Evolutionary conservation across 2,329 filamentous ascomycete genomes (phyloP).

Genomic region (Laburnicola sp.): DNA sequence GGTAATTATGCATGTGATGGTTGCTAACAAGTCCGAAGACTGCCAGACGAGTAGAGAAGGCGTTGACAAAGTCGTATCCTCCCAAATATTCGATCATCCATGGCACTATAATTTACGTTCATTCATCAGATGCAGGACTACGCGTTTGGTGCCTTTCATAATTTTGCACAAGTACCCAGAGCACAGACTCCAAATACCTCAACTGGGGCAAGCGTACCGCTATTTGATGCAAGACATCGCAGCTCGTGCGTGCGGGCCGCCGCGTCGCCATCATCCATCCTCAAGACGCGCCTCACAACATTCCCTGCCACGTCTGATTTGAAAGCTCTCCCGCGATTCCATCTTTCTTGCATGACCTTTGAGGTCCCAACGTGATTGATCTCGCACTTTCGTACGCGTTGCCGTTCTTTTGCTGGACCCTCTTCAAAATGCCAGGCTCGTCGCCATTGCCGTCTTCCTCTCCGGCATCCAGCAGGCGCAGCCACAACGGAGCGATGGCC

Average conservation of each 20-base stretch:
- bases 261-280: no score
- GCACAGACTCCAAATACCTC: slow-evolving; percentile 1
- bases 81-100: no score
- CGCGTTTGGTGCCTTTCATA: slow-evolving; percentile 1
- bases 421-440: slow-evolving; percentile 9
- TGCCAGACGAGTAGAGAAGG: no score
- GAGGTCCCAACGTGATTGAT: neutral
- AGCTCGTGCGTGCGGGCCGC: slow-evolving; percentile 9
- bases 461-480: slow-evolving; percentile 27
- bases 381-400: neutral
- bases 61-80: no score
- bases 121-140: no score
- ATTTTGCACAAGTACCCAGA: neutral
- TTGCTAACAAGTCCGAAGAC: no score
- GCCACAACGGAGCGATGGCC: slow-evolving; percentile 48
- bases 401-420: neutral
- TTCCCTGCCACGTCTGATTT: slow-evolving; percentile 6
- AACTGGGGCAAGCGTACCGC: slow-evolving; percentile 2
- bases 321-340: neutral
- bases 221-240: slow-evolving; percentile 7
- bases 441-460: slow-evolving; percentile 31
- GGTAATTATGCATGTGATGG: no score
- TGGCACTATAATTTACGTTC: no score
- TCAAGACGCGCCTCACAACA: slow-evolving; percentile 10
- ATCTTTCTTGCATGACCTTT: neutral